Conservation (phyloP, 2,329 filamentous ascomycete genomes). For the Keithomyces neogunnii region DNA sequence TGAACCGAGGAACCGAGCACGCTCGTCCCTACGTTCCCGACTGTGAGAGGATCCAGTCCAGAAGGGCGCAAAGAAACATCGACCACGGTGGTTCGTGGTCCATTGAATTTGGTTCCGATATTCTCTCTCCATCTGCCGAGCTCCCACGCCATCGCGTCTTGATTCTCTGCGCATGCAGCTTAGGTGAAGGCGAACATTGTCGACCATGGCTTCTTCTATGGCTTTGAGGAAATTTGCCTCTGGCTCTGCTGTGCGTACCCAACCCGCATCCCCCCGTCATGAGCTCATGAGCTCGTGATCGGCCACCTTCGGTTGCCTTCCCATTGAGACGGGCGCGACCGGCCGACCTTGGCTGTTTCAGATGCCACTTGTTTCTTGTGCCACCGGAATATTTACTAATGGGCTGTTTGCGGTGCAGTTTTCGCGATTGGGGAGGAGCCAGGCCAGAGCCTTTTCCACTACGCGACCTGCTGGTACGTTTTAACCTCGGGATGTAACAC, state of each 20-base stretch:
- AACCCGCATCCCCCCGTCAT: conserved; percentile 7
- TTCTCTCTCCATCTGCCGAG: conserved; percentile 1
- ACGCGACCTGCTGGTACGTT: conserved; percentile 68
- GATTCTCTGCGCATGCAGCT: conserved; percentile 22
- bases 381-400: not conserved
- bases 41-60: conserved; percentile 7
- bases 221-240: conserved; percentile 53
- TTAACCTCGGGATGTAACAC: not conserved
- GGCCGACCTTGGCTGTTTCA: not conserved
- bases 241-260: conserved; percentile 44
- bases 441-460: conserved; percentile 76
- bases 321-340: not conserved
- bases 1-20: conserved; percentile 27
- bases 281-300: not conserved
- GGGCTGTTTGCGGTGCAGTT: conserved; percentile 37
- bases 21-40: conserved; percentile 15
- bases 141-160: conserved; percentile 3
- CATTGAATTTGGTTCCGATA: conserved; percentile 15
- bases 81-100: conserved; percentile 7
- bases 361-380: not conserved
- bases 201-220: conserved; percentile 54
- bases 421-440: conserved; percentile 52
- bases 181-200: conserved; percentile 19
- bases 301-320: conserved; percentile 3
- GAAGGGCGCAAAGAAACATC: conserved; percentile 16